Conservation (phyloP, 2,329 filamentous ascomycete species). For the Diplocarpon mali region DNA sequence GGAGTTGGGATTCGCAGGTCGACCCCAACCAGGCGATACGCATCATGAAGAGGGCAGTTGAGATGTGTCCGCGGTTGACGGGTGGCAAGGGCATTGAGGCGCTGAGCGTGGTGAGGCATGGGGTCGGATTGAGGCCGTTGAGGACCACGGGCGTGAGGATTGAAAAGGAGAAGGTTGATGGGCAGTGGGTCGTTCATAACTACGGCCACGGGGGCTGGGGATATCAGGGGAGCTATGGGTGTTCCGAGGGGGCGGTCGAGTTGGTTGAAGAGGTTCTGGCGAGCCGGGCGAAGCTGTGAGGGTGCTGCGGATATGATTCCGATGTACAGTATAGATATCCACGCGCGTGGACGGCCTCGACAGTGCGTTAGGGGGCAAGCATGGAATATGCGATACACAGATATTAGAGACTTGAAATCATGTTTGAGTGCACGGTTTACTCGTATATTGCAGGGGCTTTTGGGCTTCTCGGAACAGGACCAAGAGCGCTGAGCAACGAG, state of each 20-base stretch:
- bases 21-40: slow-evolving; percentile 52
- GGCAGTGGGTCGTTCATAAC: slow-evolving; percentile 45
- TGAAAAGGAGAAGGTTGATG: slow-evolving; percentile 47
- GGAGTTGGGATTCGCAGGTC: slow-evolving; percentile 50
- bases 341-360: too few species aligned
- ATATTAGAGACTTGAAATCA: too few species aligned
- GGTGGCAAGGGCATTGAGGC: slow-evolving; percentile 49
- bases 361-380: too few species aligned
- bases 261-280: slow-evolving; percentile 45
- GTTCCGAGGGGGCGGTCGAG: slow-evolving; percentile 53
- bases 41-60: slow-evolving; percentile 57
- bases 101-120: slow-evolving; percentile 53
- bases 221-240: slow-evolving; percentile 56
- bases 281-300: slow-evolving; percentile 12
- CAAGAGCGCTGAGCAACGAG: too few species aligned
- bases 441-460: too few species aligned
- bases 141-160: slow-evolving; percentile 49
- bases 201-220: slow-evolving; percentile 54
- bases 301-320: too few species aligned
- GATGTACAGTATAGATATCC: too few species aligned
- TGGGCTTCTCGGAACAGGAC: too few species aligned
- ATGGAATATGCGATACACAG: too few species aligned
- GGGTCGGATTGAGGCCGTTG: slow-evolving; percentile 55
- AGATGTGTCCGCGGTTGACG: slow-evolving; percentile 43
- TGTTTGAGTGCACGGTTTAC: too few species aligned